Conservation (phyloP, 2,329 filamentous ascomycete genomes). For the Penicillium occitanis region DNA sequence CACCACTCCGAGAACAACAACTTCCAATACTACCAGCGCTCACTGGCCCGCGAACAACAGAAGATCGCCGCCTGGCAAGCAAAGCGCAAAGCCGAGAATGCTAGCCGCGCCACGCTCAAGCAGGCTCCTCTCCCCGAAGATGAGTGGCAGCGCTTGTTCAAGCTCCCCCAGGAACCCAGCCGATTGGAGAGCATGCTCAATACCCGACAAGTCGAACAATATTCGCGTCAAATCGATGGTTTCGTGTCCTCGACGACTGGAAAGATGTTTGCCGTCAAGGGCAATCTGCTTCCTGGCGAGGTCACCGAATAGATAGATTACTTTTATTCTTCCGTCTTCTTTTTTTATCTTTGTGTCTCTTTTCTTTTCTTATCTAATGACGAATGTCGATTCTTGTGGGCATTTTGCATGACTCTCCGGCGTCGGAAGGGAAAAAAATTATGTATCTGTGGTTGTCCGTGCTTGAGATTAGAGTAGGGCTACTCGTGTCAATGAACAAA, state of each 20-base stretch:
- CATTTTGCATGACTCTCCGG: slow-evolving; percentile 43
- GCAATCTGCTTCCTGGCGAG: slow-evolving; percentile 62
- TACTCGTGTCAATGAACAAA: slow-evolving; percentile 11
- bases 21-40: slow-evolving; percentile 95
- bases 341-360: slow-evolving; percentile 25
- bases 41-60: slow-evolving; percentile 86
- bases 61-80: slow-evolving; percentile 97
- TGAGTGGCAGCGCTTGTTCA: slow-evolving; percentile 98
- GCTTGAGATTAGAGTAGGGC: slow-evolving; percentile 15
- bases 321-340: slow-evolving; percentile 23
- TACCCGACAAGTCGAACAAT: slow-evolving; percentile 94
- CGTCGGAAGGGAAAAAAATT: slow-evolving; percentile 42
- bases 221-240: slow-evolving; percentile 93
- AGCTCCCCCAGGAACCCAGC: slow-evolving; percentile 92
- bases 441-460: slow-evolving; percentile 23
- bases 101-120: slow-evolving; percentile 78
- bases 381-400: slow-evolving; percentile 25
- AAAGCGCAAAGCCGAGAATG: slow-evolving; percentile 96
- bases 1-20: slow-evolving; percentile 99
- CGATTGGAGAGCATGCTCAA: slow-evolving; percentile 92
- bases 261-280: slow-evolving; percentile 97
- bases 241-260: slow-evolving; percentile 88
- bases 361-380: slow-evolving; percentile 20
- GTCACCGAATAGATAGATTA: slow-evolving; percentile 35
- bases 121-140: slow-evolving; percentile 88